Conservation (phyloP, 768 basidiomycete genomes). For the Calocybe cyanea region DNA sequence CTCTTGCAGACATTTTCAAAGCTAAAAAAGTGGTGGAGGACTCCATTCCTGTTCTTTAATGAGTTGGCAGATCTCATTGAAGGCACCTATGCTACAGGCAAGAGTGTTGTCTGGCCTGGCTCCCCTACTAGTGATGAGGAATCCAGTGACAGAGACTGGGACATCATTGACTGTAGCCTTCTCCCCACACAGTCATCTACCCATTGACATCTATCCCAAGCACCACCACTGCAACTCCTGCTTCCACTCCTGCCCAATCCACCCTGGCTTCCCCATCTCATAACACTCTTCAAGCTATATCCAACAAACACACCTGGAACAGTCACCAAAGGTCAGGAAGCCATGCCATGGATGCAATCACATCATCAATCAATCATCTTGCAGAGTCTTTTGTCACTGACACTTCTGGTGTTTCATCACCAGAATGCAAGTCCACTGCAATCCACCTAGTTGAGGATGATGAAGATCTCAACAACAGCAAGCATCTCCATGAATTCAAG, state of each 20-base stretch:
- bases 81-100: conserved; percentile 14
- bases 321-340: too few species aligned
- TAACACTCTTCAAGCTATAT: too few species aligned
- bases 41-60: conserved; percentile 19
- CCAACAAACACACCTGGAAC: too few species aligned
- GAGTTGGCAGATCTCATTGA: conserved; percentile 16
- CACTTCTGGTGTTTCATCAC: not conserved
- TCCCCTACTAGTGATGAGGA: too few species aligned
- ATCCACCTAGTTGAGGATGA: not conserved
- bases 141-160: too few species aligned
- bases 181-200: too few species aligned
- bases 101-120: conserved; percentile 10
- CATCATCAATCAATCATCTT: not conserved
- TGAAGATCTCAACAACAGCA: not conserved
- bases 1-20: conserved; percentile 11
- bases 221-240: too few species aligned
- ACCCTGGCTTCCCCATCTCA: too few species aligned
- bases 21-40: conserved; percentile 19
- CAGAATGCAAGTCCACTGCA: not conserved
- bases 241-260: too few species aligned
- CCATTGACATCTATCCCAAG: too few species aligned
- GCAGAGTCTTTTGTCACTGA: not conserved
- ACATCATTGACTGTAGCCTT: too few species aligned
- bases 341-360: too few species aligned
- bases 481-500: not conserved